Evolutionary conservation across 257 asterid genomes (phyloP), one percentile per base, ranked within the genome.

Genomic region (Knoxia roxburghii): DNA sequence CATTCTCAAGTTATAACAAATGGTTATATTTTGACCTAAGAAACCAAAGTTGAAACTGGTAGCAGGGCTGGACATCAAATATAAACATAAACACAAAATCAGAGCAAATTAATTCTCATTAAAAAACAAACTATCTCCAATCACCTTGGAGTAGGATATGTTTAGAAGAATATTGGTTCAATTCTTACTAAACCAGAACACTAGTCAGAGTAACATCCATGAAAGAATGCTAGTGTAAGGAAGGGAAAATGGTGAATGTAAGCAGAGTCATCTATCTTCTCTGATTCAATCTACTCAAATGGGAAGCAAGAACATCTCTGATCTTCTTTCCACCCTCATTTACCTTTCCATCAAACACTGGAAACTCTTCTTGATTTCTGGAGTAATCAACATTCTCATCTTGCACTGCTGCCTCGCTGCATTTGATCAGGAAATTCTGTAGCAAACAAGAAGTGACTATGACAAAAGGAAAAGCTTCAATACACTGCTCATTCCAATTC

Each of bases 351-450:
- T 80, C 83, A 41, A 79, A 87, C 4, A 71, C 69, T 0, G 83
- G 81, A 68, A 89, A 78, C 72, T 63, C 82, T 43, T 64, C 52
- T n/a, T n/a, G n/a, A 52, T 59, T 79, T 71, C 68, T 72, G 9
- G 7, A 58, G 64, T 52, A 73, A 68, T 83, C 88, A 5, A 53
- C 75, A 24, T 68, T 70, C 21, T 85, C 96, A 54, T 82, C 95
- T 0, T 77, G 74, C 62, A 76, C 46, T 10, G 9, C 41, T 37
- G 62, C 82, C 78, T 91, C 96, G 60, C 96, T 89, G 81, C 96
- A 89, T 81, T 89, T 91, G 75, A 91, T 86, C 68, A 89, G 89
- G 80, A 91, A 91, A 84, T 91, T 91, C 75, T 91, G 96, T 87
- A 91, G 87, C 70, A 91, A 80, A 84, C 96, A 89, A 69, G 95